Evolutionary conservation across 352 stramenopile genomes (phyloP).

Genomic region (Phytophthora macrochlamydospora): DNA sequence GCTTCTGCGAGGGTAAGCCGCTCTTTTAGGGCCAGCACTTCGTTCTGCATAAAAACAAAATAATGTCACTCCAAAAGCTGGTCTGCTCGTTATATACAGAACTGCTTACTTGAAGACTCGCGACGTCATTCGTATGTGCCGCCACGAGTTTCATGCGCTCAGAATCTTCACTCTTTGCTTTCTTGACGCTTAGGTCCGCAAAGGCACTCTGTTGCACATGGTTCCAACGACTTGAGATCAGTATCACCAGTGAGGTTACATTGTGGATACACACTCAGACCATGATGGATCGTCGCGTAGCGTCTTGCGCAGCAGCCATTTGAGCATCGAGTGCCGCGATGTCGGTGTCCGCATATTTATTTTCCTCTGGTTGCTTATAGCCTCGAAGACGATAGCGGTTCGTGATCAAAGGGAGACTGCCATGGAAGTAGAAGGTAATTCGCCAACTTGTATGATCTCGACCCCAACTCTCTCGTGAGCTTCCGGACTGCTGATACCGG

Average conservation of each 20-base stretch:
- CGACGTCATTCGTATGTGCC: conserved; percentile 46
- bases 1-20: conserved; percentile 11
- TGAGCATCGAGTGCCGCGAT: conserved; percentile 35
- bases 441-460: conserved; percentile 1
- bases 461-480: background rate
- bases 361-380: conserved; percentile 4
- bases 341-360: conserved; percentile 15
- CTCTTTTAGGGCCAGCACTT: conserved; percentile 50
- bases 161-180: conserved; percentile 29
- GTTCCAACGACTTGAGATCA: background rate
- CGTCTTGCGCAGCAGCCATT: conserved; percentile 41
- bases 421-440: conserved; percentile 37
- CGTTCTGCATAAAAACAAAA: conserved; percentile 24
- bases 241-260: background rate
- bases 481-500: background rate
- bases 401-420: conserved; percentile 23
- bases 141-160: conserved; percentile 57
- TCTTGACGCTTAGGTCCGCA: conserved; percentile 26
- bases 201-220: conserved; percentile 27
- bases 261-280: background rate
- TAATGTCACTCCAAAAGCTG: background rate
- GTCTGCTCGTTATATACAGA: too few species aligned
- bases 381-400: conserved; percentile 9
- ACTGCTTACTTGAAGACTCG: conserved; percentile 43
- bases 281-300: conserved; percentile 39